phyloP scores from a whole-genome alignment of 345 rosid species.

The Eucalyptus camaldulensis region DNA sequence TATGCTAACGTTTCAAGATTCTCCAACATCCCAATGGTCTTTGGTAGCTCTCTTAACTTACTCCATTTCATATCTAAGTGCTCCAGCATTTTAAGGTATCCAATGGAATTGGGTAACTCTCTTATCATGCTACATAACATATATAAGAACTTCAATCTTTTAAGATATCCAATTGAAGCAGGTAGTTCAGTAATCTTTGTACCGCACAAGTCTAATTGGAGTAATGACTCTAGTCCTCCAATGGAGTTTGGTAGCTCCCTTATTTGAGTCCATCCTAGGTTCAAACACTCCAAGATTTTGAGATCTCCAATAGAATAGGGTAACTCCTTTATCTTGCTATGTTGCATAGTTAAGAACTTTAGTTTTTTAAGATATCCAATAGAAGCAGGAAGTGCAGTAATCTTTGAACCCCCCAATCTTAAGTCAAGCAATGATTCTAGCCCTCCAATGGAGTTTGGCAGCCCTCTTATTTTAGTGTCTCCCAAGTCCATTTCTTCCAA shows the following conservation, averaged over 20 bases:
- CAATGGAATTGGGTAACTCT: neutral
- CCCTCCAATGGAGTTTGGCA: neutral
- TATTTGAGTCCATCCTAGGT: neutral
- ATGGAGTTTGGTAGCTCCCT: neutral
- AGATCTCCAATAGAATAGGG: neutral
- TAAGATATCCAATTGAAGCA: neutral
- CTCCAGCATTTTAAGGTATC: neutral
- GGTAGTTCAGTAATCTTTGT: neutral
- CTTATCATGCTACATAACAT: neutral
- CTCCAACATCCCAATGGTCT: neutral
- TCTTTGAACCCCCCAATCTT: accelerated
- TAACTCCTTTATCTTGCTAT: neutral
- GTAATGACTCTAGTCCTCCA: neutral
- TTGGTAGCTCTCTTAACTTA: neutral
- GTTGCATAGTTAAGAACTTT: accelerated
- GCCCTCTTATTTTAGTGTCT: neutral
- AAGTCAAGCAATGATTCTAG: neutral
- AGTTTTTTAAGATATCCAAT: neutral
- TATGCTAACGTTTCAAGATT: neutral
- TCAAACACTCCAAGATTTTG: accelerated
- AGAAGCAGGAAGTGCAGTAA: neutral
- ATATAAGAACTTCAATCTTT: accelerated
- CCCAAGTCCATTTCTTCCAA: neutral
- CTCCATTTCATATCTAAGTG: accelerated
- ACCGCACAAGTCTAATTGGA: accelerated